Conservation (phyloP, 768 basidiomycete genomes). For the Terana coerulea region DNA sequence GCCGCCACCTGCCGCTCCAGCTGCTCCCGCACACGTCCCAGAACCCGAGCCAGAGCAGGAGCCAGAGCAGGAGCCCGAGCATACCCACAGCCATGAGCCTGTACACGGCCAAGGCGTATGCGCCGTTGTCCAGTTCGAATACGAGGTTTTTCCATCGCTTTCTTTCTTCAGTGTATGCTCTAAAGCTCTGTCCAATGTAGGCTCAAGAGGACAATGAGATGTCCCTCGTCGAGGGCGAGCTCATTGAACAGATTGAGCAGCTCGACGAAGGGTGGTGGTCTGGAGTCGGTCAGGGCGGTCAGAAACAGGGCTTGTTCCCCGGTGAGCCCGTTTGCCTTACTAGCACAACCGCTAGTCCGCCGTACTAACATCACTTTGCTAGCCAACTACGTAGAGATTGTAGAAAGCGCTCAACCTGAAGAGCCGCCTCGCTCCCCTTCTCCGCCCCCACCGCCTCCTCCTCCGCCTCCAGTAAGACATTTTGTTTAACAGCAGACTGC, state of each 20-base stretch:
- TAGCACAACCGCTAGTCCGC: neutral
- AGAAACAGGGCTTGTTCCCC: slow-evolving; percentile 80
- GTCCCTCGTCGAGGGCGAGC: slow-evolving; percentile 71
- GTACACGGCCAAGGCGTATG: slow-evolving; percentile 44
- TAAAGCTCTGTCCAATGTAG: slow-evolving; percentile 26
- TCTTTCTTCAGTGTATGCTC: neutral
- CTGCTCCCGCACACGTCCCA: slow-evolving; percentile 16
- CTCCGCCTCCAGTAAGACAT: slow-evolving; percentile 33
- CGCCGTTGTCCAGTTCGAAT: slow-evolving; percentile 79
- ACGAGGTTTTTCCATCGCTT: slow-evolving; percentile 46
- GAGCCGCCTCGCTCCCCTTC: slow-evolving; percentile 41
- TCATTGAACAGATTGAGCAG: slow-evolving; percentile 79
- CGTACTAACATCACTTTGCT: too few relatives aligned
- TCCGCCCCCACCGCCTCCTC: slow-evolving; percentile 56
- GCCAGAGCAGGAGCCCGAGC: slow-evolving; percentile 37
- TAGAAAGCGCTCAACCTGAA: slow-evolving; percentile 44
- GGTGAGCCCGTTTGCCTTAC: slow-evolving; percentile 37
- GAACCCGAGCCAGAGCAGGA: slow-evolving; percentile 34
- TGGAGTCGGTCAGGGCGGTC: slow-evolving; percentile 63
- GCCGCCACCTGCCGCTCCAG: slow-evolving; percentile 26
- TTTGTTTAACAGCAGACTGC: neutral
- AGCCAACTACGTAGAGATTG: slow-evolving; percentile 87
- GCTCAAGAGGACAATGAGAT: slow-evolving; percentile 89
- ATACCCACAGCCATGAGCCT: slow-evolving; percentile 38
- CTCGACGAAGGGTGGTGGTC: slow-evolving; percentile 93